Base-by-base conservation (phyloP, 352 stramenopile genomes). In the Phytophthora pluvialis region DNA sequence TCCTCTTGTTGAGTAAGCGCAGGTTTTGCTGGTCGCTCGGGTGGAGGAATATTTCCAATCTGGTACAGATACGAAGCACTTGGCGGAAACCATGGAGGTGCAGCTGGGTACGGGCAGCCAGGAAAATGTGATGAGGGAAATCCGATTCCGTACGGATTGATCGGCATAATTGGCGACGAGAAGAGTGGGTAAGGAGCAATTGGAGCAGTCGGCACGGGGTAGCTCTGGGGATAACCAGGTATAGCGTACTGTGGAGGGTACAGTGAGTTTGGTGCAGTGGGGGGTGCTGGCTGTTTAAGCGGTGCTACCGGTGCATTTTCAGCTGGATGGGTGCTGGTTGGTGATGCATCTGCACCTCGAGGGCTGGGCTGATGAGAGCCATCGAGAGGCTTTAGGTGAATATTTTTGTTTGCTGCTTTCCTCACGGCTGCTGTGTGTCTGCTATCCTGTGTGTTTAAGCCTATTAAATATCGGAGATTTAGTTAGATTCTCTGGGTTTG, bases 1-100 rank as follows among this genome's bases (percentile, higher is more conserved):
- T 66, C 43, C n/a, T 73, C 60, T 70, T 72, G 46, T 26, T 67
- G 59, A 33, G 49, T 67, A 40, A 61, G 28, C 35, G 4, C 21
- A 52, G 51, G 10, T 4, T 64, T 56, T 32, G 35, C 8, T 11
- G n/a, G 7, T 33, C 67, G 49, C 11, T 73, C 51, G 5, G 39
- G 7, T 32, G 33, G 16, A 44, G 26, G 13, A 46, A 45, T 8
- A 48, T 21, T 45, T 36, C 49, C 31, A 25, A 50, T n/a, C 10
- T 55, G 60, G 11, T 48, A 55, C 3, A 46, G 35, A 52, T 45
- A 59, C 3, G 33, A 40, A 51, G 10, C 21, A 43, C 48, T 29
- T 10, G 48, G 44, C 40, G 45, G 15, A 56, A 46, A 4, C 66
- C 66, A 74, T 6, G 53, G 43, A 3, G 31, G 18, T 56, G 48